These are phyloP conservation scores for Rubroboletus pulcherrimus DNA, from an alignment of 768 basidiomycete species.

Conservation along the genomic window DNA sequence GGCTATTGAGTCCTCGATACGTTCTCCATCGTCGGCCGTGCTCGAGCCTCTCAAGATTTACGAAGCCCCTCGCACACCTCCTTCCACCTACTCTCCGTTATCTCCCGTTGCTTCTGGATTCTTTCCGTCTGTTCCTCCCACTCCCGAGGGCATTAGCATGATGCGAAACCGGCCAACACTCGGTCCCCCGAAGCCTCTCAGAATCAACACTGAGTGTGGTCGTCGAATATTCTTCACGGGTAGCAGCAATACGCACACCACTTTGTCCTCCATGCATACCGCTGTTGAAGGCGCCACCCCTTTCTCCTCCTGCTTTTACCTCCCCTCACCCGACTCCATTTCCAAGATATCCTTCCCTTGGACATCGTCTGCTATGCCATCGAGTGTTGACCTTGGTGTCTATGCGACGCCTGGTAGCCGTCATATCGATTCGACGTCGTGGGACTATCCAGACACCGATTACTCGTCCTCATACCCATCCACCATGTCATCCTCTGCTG, in stretches of 20 bases:
- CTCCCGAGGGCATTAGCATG: constrained; percentile 51
- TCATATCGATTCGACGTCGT: constrained; percentile 48
- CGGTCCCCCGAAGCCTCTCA: constrained; percentile 42
- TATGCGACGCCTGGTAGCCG: constrained; percentile 43
- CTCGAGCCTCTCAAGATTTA: constrained; percentile 39
- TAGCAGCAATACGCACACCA: constrained; percentile 43
- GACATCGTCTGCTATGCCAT: constrained; percentile 33
- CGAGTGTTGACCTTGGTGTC: constrained; percentile 36
- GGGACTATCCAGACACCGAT: constrained; percentile 47
- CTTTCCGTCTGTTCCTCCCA: constrained; percentile 49
- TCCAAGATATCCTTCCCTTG: constrained; percentile 36
- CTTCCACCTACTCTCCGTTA: constrained; percentile 47
- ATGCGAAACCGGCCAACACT: constrained; percentile 36
- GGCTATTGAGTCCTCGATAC: constrained; percentile 50
- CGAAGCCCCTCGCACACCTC: constrained; percentile 47
- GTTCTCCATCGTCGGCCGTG: constrained; percentile 40
- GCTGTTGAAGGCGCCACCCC: constrained; percentile 61
- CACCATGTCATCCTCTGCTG: constrained; percentile 37
- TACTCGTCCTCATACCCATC: constrained; percentile 48
- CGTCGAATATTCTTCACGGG: constrained; percentile 35
- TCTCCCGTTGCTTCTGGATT: constrained; percentile 38
- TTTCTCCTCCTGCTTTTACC: constrained; percentile 55
- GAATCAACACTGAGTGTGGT: constrained; percentile 53
- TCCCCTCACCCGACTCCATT: constrained; percentile 42
- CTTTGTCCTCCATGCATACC: constrained; percentile 68